These are phyloP conservation scores for Neonectria neomacrospora DNA, from an alignment of 2,329 filamentous ascomycete genomes.

Conservation along the genomic window DNA sequence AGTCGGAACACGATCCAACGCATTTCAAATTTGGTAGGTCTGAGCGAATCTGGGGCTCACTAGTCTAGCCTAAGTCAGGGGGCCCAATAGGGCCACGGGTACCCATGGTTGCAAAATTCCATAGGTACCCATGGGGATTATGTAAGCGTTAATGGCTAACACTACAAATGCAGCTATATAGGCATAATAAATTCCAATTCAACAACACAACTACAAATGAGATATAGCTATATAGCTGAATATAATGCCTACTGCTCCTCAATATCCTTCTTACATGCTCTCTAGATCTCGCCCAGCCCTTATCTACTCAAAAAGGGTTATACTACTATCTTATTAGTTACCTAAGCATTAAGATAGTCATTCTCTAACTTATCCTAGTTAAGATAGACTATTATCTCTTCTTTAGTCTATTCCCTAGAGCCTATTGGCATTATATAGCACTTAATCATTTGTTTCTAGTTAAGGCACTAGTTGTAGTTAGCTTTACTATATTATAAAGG, in stretches of 20 bases:
- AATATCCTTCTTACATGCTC: not conserved
- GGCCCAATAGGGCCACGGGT: too few relatives aligned
- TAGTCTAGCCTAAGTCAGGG: too few relatives aligned
- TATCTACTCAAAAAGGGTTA: not conserved
- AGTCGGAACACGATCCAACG: not conserved
- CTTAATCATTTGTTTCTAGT: not conserved
- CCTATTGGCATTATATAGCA: not conserved
- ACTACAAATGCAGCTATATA: too few relatives aligned
- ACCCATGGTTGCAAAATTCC: too few relatives aligned
- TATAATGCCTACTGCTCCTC: not conserved
- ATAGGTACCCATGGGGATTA: too few relatives aligned
- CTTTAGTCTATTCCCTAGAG: not conserved
- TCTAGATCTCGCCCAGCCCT: not conserved
- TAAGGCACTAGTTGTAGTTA: not conserved
- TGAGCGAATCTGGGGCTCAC: conserved; percentile 1
- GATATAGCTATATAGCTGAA: not conserved
- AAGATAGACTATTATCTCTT: not conserved
- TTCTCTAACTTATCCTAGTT: not conserved
- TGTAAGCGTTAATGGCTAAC: too few relatives aligned
- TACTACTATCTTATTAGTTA: not conserved
- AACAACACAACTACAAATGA: too few relatives aligned
- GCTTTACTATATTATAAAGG: not conserved
- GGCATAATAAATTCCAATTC: too few relatives aligned
- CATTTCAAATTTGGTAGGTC: conserved; percentile 1
- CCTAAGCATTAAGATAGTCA: not conserved